These are phyloP conservation scores for Breviolum minutum DNA, from an alignment of 73 alveolate species.

Conservation along the genomic window DNA sequence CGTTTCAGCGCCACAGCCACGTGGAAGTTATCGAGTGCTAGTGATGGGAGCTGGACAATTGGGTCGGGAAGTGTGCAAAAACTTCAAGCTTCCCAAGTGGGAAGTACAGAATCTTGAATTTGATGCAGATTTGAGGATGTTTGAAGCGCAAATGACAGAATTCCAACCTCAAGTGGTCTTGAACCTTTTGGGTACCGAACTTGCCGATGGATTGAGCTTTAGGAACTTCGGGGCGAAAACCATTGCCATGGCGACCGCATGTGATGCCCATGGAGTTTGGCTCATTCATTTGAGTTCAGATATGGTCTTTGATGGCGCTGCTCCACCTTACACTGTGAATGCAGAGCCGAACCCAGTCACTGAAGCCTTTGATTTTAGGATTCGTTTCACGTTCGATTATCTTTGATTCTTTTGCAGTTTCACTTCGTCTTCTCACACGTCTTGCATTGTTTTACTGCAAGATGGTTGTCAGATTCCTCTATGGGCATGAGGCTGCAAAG, in stretches of 20 bases:
- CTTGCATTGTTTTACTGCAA: neutral
- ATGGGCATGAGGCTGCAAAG: no score
- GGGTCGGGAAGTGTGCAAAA: slow-evolving; percentile 1
- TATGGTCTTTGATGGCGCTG: slow-evolving; percentile 9
- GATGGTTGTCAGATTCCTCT: no score
- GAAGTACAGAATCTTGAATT: no score
- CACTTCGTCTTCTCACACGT: neutral
- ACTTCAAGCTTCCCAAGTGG: no score
- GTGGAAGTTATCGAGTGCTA: neutral
- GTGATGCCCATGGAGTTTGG: slow-evolving; percentile 2
- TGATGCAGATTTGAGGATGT: neutral
- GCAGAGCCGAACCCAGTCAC: slow-evolving; percentile 42
- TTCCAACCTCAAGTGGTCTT: slow-evolving; percentile 28
- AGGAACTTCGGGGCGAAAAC: neutral
- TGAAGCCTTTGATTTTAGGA: neutral
- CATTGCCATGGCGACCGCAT: neutral
- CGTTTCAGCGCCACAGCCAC: neutral
- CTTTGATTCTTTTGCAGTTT: neutral
- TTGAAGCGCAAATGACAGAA: neutral
- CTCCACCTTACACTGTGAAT: slow-evolving; percentile 34
- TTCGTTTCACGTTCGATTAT: neutral
- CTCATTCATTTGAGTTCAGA: slow-evolving; percentile 33
- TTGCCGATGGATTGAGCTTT: neutral
- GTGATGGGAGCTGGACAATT: neutral
- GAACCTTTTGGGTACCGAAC: neutral